Percentiles rank a stretch among this genome's conserved stretches.
Evolutionary conservation across 1,139 yeast species (phyloP).

Genomic region (Nakaseomyces kungkrabaensis): DNA sequence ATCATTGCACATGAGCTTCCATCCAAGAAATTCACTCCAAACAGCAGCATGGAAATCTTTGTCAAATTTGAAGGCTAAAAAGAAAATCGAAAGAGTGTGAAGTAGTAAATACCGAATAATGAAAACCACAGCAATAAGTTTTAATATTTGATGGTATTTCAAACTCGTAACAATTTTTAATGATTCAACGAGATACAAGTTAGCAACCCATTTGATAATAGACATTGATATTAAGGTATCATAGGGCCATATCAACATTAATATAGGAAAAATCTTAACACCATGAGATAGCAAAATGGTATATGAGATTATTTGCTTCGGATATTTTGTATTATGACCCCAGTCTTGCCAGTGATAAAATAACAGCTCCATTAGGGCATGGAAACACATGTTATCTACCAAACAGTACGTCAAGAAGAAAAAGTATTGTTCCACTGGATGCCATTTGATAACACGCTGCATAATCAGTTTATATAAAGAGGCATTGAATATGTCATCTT

Average conservation of each 20-base stretch:
- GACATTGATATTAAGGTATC: constrained; percentile 62
- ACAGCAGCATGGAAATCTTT: constrained; percentile 10
- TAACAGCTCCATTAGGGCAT: constrained; percentile 32
- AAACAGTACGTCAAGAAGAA: constrained; percentile 56
- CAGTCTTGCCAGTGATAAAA: constrained; percentile 34
- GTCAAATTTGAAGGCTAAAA: background rate
- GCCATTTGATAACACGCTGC: constrained; percentile 35
- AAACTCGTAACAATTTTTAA: constrained; percentile 44
- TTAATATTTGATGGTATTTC: constrained; percentile 33
- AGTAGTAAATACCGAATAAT: constrained; percentile 13
- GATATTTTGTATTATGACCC: constrained; percentile 25
- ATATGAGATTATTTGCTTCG: constrained; percentile 37
- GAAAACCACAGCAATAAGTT: constrained; percentile 21
- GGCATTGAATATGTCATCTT: background rate
- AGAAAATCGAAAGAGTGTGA: constrained; percentile 20
- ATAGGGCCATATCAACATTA: constrained; percentile 95
- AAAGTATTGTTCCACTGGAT: constrained; percentile 51
- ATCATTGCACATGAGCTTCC: background rate
- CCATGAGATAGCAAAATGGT: constrained; percentile 69
- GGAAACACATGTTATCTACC: constrained; percentile 47
- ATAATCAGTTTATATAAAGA: constrained; percentile 17
- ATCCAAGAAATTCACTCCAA: constrained; percentile 14
- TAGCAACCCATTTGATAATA: constrained; percentile 52
- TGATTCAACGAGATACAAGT: constrained; percentile 57
- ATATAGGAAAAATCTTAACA: constrained; percentile 77